phyloP scores from a whole-genome alignment of 768 basidiomycete species.

The Lactifluus hygrophoroides region DNA sequence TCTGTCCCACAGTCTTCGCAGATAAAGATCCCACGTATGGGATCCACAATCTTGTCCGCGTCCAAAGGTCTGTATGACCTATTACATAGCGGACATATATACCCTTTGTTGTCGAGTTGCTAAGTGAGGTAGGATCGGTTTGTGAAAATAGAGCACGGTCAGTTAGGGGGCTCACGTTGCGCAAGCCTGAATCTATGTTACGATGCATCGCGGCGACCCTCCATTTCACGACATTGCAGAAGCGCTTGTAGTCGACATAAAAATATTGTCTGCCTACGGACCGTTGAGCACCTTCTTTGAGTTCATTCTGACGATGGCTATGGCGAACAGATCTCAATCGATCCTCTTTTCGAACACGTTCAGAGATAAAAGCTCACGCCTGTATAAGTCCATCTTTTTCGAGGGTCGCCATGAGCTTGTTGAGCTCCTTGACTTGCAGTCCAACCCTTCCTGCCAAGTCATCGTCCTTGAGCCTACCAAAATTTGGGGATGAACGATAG shows the following conservation, averaged over 20 bases:
- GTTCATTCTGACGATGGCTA: constrained; percentile 86
- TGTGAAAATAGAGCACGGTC: background rate
- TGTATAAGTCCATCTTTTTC: constrained; percentile 71
- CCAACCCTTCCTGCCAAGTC: constrained; percentile 89
- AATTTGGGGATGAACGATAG: constrained; percentile 21
- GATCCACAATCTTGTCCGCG: constrained; percentile 76
- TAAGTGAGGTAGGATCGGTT: constrained; percentile 26
- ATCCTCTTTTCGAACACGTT: background rate
- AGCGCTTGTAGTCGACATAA: constrained; percentile 91
- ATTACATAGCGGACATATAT: constrained; percentile 85
- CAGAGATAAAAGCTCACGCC: constrained; percentile 41
- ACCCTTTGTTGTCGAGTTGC: constrained; percentile 98
- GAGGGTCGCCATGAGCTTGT: constrained; percentile 79
- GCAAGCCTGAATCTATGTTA: constrained; percentile 80
- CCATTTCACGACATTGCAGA: constrained; percentile 98
- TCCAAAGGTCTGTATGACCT: constrained; percentile 81
- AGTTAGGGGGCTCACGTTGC: constrained; percentile 51
- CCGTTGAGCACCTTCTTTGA: constrained; percentile 83
- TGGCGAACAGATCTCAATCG: background rate
- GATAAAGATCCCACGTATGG: constrained; percentile 50
- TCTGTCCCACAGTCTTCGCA: constrained; percentile 88
- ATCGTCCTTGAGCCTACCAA: constrained; percentile 81
- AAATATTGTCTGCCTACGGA: constrained; percentile 88
- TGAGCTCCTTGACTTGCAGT: constrained; percentile 80
- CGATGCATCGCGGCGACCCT: constrained; percentile 87